Evolutionary conservation across 2,329 filamentous ascomycete species (phyloP).

Genomic region (Trichoderma pleuroti): DNA sequence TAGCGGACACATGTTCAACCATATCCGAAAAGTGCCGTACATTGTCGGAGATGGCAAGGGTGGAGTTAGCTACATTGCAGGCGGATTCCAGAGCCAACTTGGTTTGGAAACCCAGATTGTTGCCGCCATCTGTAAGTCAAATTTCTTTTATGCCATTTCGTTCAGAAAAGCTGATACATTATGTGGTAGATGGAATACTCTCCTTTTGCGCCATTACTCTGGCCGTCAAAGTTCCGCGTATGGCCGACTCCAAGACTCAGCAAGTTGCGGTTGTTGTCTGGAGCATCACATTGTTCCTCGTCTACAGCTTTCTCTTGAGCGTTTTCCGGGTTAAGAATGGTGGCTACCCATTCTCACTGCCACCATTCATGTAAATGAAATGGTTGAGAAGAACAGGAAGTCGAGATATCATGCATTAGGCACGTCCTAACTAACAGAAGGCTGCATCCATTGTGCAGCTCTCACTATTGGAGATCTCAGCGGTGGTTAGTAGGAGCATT

Average conservation of each 20-base stretch:
- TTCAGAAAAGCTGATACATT: constrained; percentile 24
- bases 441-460: background rate
- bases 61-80: constrained; percentile 84
- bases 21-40: constrained; percentile 94
- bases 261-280: constrained; percentile 78
- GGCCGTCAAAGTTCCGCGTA: constrained; percentile 87
- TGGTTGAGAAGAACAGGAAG: background rate
- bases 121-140: constrained; percentile 80
- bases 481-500: background rate
- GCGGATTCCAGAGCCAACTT: constrained; percentile 89
- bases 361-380: constrained; percentile 66
- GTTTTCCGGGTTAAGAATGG: constrained; percentile 93
- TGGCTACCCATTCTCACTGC: constrained; percentile 90
- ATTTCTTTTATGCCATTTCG: background rate
- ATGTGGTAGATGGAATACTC: constrained; percentile 60
- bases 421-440: background rate
- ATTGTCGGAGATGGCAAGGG: constrained; percentile 80
- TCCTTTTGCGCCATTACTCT: constrained; percentile 90
- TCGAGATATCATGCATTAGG: background rate
- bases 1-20: constrained; percentile 98
- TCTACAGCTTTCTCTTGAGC: constrained; percentile 93
- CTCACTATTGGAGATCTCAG: background rate
- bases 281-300: constrained; percentile 70
- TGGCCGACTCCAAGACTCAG: constrained; percentile 71
- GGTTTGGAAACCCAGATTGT: constrained; percentile 95